These are phyloP conservation scores for Monosporascus sp. DNA, from an alignment of 2,329 filamentous ascomycete species.

Conservation along the genomic window DNA sequence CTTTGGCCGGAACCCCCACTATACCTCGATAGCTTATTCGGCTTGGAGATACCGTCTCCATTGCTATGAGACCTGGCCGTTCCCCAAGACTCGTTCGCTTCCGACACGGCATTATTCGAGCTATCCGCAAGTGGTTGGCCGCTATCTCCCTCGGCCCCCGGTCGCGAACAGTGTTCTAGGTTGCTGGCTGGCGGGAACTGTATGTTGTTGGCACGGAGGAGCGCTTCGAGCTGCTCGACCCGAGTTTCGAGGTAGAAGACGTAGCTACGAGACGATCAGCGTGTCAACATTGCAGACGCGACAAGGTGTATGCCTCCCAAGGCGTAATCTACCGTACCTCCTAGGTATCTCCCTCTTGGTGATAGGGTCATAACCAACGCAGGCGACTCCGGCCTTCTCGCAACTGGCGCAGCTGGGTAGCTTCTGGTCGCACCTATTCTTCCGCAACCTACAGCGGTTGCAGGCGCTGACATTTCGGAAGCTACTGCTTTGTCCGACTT, in stretches of 20 bases:
- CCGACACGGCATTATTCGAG: conserved; percentile 26
- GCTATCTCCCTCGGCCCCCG: conserved; percentile 31
- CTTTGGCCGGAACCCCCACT: conserved; percentile 65
- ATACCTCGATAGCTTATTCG: conserved; percentile 24
- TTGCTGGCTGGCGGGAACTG: conserved; percentile 65
- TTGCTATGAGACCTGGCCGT: conserved; percentile 28
- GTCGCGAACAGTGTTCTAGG: conserved; percentile 60
- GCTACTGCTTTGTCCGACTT: conserved; percentile 55
- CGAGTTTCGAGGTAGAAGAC: conserved; percentile 91
- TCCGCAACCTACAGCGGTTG: conserved; percentile 84
- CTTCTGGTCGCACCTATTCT: conserved; percentile 92
- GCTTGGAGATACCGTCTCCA: conserved; percentile 51
- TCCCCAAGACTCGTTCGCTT: conserved; percentile 25
- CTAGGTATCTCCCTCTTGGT: conserved; percentile 93
- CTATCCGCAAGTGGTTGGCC: conserved; percentile 30
- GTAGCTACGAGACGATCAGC: conserved; percentile 52
- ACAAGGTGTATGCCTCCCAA: neutral
- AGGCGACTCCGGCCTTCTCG: conserved; percentile 86
- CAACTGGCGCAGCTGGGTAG: conserved; percentile 87
- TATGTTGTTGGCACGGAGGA: conserved; percentile 66
- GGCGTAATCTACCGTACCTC: conserved; percentile 56
- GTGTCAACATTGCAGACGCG: neutral
- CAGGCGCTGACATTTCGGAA: conserved; percentile 91
- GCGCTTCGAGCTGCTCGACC: conserved; percentile 73
- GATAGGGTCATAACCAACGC: conserved; percentile 93